Percentiles rank a stretch among this genome's conserved stretches.
Conservation (phyloP, 2,329 filamentous ascomycete genomes). For the Emergomyces pasteurianus region DNA sequence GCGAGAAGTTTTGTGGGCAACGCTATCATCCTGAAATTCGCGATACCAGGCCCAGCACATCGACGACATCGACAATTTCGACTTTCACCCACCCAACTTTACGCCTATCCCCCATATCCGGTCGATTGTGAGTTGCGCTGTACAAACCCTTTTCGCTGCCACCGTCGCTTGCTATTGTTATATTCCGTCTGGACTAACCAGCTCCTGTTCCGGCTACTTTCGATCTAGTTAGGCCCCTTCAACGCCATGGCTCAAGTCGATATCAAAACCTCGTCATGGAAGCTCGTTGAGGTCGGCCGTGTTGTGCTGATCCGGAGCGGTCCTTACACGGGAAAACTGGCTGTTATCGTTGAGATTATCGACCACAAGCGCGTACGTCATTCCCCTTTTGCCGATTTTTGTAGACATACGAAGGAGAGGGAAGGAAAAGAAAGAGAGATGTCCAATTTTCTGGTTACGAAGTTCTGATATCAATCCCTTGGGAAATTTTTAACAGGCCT, state of each 20-base stretch:
- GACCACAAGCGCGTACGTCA: conserved; percentile 98
- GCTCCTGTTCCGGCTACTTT: neutral
- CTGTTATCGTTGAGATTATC: conserved; percentile 96
- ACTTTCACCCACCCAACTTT: conserved; percentile 9
- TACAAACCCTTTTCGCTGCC: neutral
- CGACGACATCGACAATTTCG: conserved; percentile 14
- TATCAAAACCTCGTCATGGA: conserved; percentile 76
- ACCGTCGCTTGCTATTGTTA: neutral
- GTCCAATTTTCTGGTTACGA: neutral
- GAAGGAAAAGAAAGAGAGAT: neutral
- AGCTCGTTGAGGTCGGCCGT: conserved; percentile 96
- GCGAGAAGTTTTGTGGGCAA: conserved; percentile 15
- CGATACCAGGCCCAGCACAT: conserved; percentile 10
- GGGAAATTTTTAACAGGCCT: conserved; percentile 50
- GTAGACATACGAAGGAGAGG: neutral
- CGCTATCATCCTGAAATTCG: conserved; percentile 12
- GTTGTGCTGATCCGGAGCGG: conserved; percentile 84
- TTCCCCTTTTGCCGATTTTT: neutral
- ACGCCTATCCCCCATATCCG: conserved; percentile 6
- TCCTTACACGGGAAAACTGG: conserved; percentile 73
- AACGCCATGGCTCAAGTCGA: conserved; percentile 69
- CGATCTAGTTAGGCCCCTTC: conserved; percentile 41
- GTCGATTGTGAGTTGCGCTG: conserved; percentile 12
- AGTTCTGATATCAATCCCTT: neutral
- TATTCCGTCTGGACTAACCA: conserved; percentile 2